Percentiles rank a stretch among this genome's conserved stretches.
phyloP scores from a whole-genome alignment of 495 filamentous ascomycete genomes.

The Daldinia bambusicola region DNA sequence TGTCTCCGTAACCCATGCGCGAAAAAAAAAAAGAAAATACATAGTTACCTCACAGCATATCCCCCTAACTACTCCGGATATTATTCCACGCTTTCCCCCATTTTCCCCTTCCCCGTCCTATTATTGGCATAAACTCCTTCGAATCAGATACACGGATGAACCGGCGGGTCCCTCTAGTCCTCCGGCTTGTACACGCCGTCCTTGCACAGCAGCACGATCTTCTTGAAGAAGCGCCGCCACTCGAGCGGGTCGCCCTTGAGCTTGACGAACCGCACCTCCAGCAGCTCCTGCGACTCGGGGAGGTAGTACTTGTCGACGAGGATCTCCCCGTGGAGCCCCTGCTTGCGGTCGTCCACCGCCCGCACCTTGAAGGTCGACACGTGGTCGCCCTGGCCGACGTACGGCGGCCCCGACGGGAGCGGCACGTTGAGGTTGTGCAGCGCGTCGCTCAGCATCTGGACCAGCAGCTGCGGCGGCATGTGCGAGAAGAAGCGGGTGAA shows the following conservation, averaged over 20 bases:
- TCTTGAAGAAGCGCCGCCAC: slow-evolving; percentile 98
- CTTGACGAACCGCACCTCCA: slow-evolving; percentile 94
- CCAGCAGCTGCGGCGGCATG: slow-evolving; percentile 77
- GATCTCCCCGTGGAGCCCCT: slow-evolving; percentile 84
- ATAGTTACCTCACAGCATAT: not conserved
- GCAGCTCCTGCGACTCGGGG: slow-evolving; percentile 65
- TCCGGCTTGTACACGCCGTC: slow-evolving; percentile 72
- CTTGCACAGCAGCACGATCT: slow-evolving; percentile 82
- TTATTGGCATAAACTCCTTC: not conserved
- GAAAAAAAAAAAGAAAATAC: slow-evolving; percentile 29
- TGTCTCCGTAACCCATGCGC: slow-evolving; percentile 17
- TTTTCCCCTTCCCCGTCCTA: not conserved
- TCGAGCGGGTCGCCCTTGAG: slow-evolving; percentile 95
- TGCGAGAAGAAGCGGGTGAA: slow-evolving; percentile 93
- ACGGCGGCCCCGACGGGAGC: slow-evolving; percentile 60
- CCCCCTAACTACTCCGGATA: slow-evolving; percentile 1
- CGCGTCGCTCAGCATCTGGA: slow-evolving; percentile 81
- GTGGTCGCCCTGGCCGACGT: slow-evolving; percentile 53
- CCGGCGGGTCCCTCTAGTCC: slow-evolving; percentile 45
- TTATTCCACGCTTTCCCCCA: not conserved
- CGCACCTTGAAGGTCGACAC: slow-evolving; percentile 75
- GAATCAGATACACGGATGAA: slow-evolving; percentile 8
- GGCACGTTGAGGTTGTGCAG: slow-evolving; percentile 85
- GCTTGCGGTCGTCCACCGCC: slow-evolving; percentile 80
- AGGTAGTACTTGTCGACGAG: slow-evolving; percentile 74